Base-by-base conservation (phyloP, 805 yeast species). In the Candida boleticola region DNA sequence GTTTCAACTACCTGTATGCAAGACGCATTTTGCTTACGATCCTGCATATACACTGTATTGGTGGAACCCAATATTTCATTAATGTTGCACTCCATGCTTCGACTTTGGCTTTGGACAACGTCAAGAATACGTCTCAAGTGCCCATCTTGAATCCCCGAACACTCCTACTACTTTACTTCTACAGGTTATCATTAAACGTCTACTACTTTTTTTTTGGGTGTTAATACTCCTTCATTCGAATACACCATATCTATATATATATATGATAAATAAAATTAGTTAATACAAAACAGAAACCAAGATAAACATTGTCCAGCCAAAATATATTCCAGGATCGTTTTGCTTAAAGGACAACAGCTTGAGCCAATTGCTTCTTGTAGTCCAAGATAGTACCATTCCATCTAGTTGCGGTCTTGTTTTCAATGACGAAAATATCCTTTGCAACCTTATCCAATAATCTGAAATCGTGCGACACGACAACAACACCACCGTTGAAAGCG, bases 391-490 rank as follows among this genome's bases (percentile, higher is more conserved):
- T 61, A 57, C 96, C 95, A 50, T 93, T 87, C 99, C 99, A 93
- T 79, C 89, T 81, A 45, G 97, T 89, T 47, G 97, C 96, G 31
- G 93, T 87, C 74, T 85, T 86, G 77, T 93, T 71, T 76, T 93
- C 97, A 63, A 95, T 95, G 50, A 93, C 99, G 60, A 76, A 92
- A 65, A 93, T 93, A 61, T 93, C 98, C 75, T 92, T 87, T 42
- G 99, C 99, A 63, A 93, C 88, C 75, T 89, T 90, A 69, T 92
- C 97, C 67, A 93, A 79, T 60, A 93, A 79, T 74, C 98, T 85
- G 92, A 93, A 93, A 75, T 93, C 99, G 80, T 93, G 99, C 48
- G 97, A 89, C 52, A 93, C 99, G 45, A 93, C 96, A 53, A 89
- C 95, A 41, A 92, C 97, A 79, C 99, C 99, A 73, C 99, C 99